A percentile compares a stretch with the other conserved stretches of the same genome.
phyloP scores from a whole-genome alignment of 2,329 filamentous ascomycete genomes.

The Aspergillus tamarii region DNA sequence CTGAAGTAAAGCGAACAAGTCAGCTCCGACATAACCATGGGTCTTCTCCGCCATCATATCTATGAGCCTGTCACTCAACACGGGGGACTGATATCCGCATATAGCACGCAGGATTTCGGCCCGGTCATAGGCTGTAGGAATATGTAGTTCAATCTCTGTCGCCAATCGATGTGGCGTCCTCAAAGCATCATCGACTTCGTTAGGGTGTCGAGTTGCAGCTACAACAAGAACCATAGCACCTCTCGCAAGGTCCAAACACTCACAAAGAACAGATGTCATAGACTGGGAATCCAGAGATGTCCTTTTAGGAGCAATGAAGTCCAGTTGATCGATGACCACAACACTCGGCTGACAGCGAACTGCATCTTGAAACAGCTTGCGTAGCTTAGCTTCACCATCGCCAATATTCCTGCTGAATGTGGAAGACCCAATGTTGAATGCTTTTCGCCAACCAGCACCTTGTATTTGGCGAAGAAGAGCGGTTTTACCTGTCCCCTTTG shows the following conservation, averaged over 20 bases:
- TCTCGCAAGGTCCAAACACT: conserved; percentile 40
- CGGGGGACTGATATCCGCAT: conserved; percentile 48
- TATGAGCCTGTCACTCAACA: conserved; percentile 57
- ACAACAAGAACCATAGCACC: conserved; percentile 69
- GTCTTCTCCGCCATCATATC: conserved; percentile 71
- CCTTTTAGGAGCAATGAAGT: conserved; percentile 66
- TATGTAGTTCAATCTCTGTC: conserved; percentile 71
- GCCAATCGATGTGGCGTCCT: conserved; percentile 67
- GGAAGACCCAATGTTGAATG: conserved; percentile 54
- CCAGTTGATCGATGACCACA: conserved; percentile 77
- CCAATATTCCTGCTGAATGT: conserved; percentile 40
- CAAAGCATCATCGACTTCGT: conserved; percentile 71
- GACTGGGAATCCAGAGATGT: conserved; percentile 49
- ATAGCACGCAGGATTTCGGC: conserved; percentile 73
- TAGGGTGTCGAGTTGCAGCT: conserved; percentile 72
- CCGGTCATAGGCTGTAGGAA: conserved; percentile 72
- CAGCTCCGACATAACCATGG: conserved; percentile 82
- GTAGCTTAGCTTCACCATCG: conserved; percentile 59
- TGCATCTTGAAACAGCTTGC: conserved; percentile 71
- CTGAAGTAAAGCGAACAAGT: conserved; percentile 69
- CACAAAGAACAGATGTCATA: conserved; percentile 45
- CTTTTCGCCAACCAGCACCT: conserved; percentile 69
- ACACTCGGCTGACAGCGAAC: conserved; percentile 71
- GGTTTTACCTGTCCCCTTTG: conserved; percentile 82
- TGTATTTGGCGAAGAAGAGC: conserved; percentile 71